phyloP scores from a whole-genome alignment of 805 yeast species.

The Ogataea kodamae region DNA sequence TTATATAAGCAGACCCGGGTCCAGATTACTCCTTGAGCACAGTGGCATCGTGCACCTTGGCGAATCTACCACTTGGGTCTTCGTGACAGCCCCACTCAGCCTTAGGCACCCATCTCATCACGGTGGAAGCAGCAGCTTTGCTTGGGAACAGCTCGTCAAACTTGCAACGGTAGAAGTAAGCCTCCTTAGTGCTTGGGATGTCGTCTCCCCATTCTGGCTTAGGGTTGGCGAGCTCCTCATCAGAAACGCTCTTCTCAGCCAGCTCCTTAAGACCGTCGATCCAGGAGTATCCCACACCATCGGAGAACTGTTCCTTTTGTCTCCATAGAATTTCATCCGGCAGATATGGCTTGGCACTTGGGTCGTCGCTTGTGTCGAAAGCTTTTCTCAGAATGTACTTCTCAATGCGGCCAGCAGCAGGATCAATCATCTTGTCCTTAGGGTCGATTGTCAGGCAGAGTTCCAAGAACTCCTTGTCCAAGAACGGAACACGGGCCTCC shows the following conservation, averaged over 20 bases:
- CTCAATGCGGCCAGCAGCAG: conserved; percentile 75
- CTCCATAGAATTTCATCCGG: conserved; percentile 98
- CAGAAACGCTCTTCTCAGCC: conserved; percentile 81
- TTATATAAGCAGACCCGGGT: too few species aligned
- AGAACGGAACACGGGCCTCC: conserved; percentile 99
- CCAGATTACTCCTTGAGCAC: conserved; percentile 36
- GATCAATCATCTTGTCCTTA: conserved; percentile 79
- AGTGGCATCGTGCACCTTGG: conserved; percentile 79
- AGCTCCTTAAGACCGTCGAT: conserved; percentile 95
- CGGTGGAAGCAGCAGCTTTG: conserved; percentile 91
- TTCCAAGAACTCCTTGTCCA: conserved; percentile 89
- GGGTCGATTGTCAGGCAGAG: conserved; percentile 95
- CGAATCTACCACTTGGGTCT: conserved; percentile 98
- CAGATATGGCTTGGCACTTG: conserved; percentile 74
- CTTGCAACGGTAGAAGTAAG: conserved; percentile 97
- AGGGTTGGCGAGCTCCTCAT: conserved; percentile 86
- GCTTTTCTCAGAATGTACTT: conserved; percentile 97
- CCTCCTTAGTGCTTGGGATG: conserved; percentile 96
- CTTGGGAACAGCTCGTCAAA: conserved; percentile 91
- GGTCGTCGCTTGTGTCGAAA: conserved; percentile 87
- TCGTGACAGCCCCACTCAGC: conserved; percentile 99
- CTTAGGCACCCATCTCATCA: conserved; percentile 99
- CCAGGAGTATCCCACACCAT: conserved; percentile 99
- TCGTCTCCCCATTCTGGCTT: conserved; percentile 96
- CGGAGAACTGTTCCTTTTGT: conserved; percentile 99